Base-by-base conservation (phyloP, 164 flowering plant species). In the Berberis thunbergii region DNA sequence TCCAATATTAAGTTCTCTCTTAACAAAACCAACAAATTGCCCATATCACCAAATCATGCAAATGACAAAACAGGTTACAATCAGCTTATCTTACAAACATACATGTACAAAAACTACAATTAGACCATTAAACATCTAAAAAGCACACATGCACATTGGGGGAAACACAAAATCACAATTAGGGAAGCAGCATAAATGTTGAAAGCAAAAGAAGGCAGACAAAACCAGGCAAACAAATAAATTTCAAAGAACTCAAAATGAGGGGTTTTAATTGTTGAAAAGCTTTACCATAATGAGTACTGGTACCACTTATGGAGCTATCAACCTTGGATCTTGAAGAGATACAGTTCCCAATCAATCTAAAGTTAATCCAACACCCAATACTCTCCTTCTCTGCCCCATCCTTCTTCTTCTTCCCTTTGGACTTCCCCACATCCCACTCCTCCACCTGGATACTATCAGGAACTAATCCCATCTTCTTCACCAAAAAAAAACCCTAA, bases 251-350 rank as follows among this genome's bases (percentile, higher is more conserved):
- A 52, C 54, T 48, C 9, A 11, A 48, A 48, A 48, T 48, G 50
- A 11, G 4, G 10, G 7, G 50, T 48, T 48, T 11, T 50, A 10
- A 4, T 7, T 50, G 8, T 50, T 52, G 4, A 54, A 65, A 62
- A 46, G 43, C 1, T 44, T 74, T 84, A 87, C 96, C 94, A 72
- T 64, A 77, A 64, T 75, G 69, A 60, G 84, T 75, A 42, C 75
- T 71, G 46, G 79, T 68, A 62, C 84, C 82, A 73, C 85, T 86
- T 45, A 79, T 62, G 61, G 88, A 84, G 77, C 53, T 84, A 66
- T 89, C 93, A 49, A 89, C 96, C 79, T 85, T 87, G 73, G 96
- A 86, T 79, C 81, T 80, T 49, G 88, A 79, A 74, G 84, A 66
- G 57, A 84, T 72, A 79, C 86, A 82, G 62, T 74, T 70, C 26